These are phyloP conservation scores for Cercospora sojina DNA, from an alignment of 2,329 filamentous ascomycete genomes.

Conservation along the genomic window DNA sequence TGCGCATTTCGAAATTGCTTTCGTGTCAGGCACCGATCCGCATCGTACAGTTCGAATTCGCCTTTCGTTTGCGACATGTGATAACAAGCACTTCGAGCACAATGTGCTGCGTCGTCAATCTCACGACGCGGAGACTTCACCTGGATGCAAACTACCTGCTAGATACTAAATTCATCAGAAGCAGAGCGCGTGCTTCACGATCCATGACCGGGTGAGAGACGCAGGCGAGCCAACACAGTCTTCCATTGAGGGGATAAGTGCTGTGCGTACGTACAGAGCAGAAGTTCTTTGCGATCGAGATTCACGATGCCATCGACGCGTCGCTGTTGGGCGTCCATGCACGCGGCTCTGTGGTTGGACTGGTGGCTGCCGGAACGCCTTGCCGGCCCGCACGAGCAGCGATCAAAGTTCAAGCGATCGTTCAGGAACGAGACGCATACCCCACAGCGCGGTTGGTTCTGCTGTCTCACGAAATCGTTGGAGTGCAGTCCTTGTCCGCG, in stretches of 20 bases:
- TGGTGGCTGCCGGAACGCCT: constrained; percentile 10
- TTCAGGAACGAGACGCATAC: constrained; percentile 13
- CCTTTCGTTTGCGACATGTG: not conserved
- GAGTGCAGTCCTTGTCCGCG: not conserved
- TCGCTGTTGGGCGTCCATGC: constrained; percentile 12
- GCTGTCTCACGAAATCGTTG: not conserved
- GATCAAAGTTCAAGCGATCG: constrained; percentile 7
- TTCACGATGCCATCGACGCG: constrained; percentile 6
- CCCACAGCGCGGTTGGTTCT: not conserved
- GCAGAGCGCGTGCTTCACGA: not conserved
- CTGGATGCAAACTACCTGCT: not conserved
- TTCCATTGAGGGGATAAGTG: not conserved
- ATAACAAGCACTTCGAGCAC: not conserved
- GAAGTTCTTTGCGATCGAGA: constrained; percentile 1
- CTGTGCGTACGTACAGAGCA: not conserved
- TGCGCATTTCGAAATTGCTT: not conserved
- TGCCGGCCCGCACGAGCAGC: constrained; percentile 8
- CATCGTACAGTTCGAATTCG: not conserved
- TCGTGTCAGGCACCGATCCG: not conserved
- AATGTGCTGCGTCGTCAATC: not conserved
- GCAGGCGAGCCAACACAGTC: not conserved
- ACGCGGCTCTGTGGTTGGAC: constrained; percentile 12
- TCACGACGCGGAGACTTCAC: not conserved
- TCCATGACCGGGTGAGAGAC: not conserved
- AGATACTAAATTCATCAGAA: not conserved